Base-by-base conservation (phyloP, 2,329 filamentous ascomycete species). In the Ceratocystis albifundus region DNA sequence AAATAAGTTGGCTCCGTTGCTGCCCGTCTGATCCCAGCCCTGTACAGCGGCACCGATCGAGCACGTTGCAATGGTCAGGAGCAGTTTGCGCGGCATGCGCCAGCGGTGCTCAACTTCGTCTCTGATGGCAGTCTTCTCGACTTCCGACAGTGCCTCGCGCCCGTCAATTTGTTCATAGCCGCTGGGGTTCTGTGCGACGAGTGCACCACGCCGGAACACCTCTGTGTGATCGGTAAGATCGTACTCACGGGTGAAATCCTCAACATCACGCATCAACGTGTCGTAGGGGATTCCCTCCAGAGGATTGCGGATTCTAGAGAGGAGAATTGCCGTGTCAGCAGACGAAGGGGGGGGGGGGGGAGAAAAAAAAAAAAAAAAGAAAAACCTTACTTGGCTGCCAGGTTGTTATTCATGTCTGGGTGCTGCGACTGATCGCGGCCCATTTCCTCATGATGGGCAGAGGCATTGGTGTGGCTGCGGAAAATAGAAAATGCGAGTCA, bases 21-120 rank as follows among this genome's bases (percentile, higher is more conserved):
- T 76, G 64, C 83, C 84, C 1, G 84, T 86, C 73, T 86, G 82
- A 71, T 87, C 84, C 84, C 84, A 87, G 4, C 84, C 84, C 64
- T 80, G 78, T 0, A 82, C 81, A 3, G 82, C 81, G 12, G 82
- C 82, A 28, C 80, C 82, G 62, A 84, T 75, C 22, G 82, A 81
- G 69, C 81, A 83, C 28, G 82, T 76, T 1, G 76, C 73, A 67
- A 86, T 83, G 0, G 81, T 72, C 65, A 74, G 74, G 70, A 74
- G 74, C 8, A 76, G 71, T 72, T 74, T 76, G 69, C 71, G 75
- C 0, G 82, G 79, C 1, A 80, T 80, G 68, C 77, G 77, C 79
- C 83, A 86, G 67, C 82, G 83, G 73, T 86, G 82, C 78, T 84
- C 68, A 76, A 82, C 70, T 78, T 84, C 70, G 73, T 77, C 72